Evolutionary conservation across 129 eudicot species (phyloP), one percentile per base, ranked within the genome.

Genomic region (Calendula officinalis): DNA sequence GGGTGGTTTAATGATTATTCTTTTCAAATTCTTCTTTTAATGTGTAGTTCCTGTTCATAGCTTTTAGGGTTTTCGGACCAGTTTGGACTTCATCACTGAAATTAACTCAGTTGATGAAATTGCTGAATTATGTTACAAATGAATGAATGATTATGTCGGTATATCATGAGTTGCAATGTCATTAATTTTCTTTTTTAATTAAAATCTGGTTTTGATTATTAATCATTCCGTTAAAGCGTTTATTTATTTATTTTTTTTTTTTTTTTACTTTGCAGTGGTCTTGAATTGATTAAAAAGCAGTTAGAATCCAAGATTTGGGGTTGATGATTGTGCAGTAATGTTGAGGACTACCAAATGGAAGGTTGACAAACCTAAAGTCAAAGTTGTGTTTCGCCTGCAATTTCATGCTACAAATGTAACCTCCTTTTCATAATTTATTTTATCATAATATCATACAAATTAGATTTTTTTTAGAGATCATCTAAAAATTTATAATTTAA

Each of bases 311-410:
- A 49, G 63, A 66, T n/a, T 51, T 60, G 67, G 61, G 22, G 76
- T 57, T 49, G 63, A 78, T 78, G 86, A 67, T 84, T 57, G 39
- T 16, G 58, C 54, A 68, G 66, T 37, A 70, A 94, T 94, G 99
- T 94, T 87, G 71, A 86, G 95, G 82, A 65, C 62, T 71, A 72
- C 90, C 50, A 88, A 81, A 85, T 94, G 96, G 95, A 94, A 94
- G 82, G 85, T 84, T 75, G 99, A 94, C 79, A 94, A 82, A 80
- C 68, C 89, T 34, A 94, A 86, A 88, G 92, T 94, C 44, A 94
- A 94, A 88, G 99, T 88, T 32, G 99, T 94, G 51, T 94, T 94
- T 70, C 85, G 99, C 73, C 92, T 94, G 54, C 99, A 94, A 68
- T 94, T 88, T 76, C 89, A 94, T 78, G 96, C 99, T 73, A 83